Percentiles rank a stretch among this genome's conserved stretches.
phyloP scores from a whole-genome alignment of 2,329 filamentous ascomycete species.

The Aspergillus fijiensis region DNA sequence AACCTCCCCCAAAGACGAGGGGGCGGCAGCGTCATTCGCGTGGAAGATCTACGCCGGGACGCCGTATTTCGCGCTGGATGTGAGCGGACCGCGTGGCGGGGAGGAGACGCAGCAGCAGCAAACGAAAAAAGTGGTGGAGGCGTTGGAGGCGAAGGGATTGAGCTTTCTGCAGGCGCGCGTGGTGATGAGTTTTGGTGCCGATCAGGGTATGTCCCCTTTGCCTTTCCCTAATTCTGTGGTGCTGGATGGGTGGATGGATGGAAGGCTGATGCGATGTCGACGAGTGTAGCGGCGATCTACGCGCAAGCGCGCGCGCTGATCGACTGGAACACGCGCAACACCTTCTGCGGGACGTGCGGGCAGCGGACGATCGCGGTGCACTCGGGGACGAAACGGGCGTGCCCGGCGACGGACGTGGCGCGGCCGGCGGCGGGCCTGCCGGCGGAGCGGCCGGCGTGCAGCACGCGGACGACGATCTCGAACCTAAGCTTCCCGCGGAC shows the following conservation, averaged over 20 bases:
- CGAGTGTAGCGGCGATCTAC: conserved; percentile 72
- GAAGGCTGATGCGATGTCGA: too few relatives aligned
- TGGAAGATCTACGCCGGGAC: conserved; percentile 68
- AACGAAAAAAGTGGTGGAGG: conserved; percentile 61
- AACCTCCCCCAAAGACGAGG: conserved; percentile 43
- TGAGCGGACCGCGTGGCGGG: conserved; percentile 66
- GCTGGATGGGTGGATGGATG: too few relatives aligned
- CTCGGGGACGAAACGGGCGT: conserved; percentile 47
- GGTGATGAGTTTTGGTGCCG: conserved; percentile 59
- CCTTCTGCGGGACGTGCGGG: conserved; percentile 88
- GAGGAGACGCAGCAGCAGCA: conserved; percentile 49
- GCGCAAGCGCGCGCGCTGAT: conserved; percentile 83
- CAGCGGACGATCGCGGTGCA: conserved; percentile 65
- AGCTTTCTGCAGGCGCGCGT: conserved; percentile 67
- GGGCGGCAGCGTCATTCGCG: conserved; percentile 21
- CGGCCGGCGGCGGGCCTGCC: conserved; percentile 29
- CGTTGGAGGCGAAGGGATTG: conserved; percentile 60
- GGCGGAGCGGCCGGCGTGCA: conserved; percentile 64
- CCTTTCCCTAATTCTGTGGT: too few relatives aligned
- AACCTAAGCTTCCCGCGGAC: conserved; percentile 92
- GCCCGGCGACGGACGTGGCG: conserved; percentile 45
- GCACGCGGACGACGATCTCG: conserved; percentile 78
- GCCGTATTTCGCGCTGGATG: conserved; percentile 87
- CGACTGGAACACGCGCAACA: conserved; percentile 93
- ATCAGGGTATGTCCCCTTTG: conserved; percentile 54